Evolutionary conservation across 768 basidiomycete species (phyloP).

Genomic region (Cubamyces sp.): DNA sequence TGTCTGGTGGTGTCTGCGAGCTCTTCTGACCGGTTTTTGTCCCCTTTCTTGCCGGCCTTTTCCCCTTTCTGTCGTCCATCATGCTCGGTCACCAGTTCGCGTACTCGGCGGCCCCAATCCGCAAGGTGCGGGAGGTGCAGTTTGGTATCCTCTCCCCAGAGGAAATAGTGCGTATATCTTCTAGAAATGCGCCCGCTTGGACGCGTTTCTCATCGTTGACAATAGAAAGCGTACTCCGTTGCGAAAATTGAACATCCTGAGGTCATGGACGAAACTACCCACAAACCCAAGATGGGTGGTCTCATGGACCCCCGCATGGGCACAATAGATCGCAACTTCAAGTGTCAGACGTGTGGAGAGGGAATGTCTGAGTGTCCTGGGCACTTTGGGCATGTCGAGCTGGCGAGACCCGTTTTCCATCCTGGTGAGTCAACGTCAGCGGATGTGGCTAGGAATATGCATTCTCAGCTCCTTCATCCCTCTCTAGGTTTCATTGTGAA

Average conservation of each 20-base stretch:
- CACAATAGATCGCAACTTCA: constrained; percentile 96
- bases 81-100: constrained; percentile 93
- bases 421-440: constrained; percentile 63
- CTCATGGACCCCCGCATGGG: constrained; percentile 99
- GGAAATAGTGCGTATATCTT: constrained; percentile 77
- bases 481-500: constrained; percentile 91
- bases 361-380: constrained; percentile 99
- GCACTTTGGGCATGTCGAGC: constrained; percentile 98
- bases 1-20: constrained; percentile 19
- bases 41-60: constrained; percentile 16
- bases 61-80: constrained; percentile 27
- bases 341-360: constrained; percentile 99
- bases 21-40: constrained; percentile 24
- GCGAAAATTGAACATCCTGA: constrained; percentile 99
- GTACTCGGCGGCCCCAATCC: constrained; percentile 90
- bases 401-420: constrained; percentile 96
- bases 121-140: constrained; percentile 96
- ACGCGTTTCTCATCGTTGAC: constrained; percentile 20
- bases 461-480: background rate
- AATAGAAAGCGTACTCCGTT: constrained; percentile 96
- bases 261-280: constrained; percentile 94
- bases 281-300: constrained; percentile 89
- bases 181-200: constrained; percentile 25
- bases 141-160: constrained; percentile 99
- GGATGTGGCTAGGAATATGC: background rate